Conservation (phyloP, 1,284 basidiomycete species). For the Takashimella koratensis region DNA sequence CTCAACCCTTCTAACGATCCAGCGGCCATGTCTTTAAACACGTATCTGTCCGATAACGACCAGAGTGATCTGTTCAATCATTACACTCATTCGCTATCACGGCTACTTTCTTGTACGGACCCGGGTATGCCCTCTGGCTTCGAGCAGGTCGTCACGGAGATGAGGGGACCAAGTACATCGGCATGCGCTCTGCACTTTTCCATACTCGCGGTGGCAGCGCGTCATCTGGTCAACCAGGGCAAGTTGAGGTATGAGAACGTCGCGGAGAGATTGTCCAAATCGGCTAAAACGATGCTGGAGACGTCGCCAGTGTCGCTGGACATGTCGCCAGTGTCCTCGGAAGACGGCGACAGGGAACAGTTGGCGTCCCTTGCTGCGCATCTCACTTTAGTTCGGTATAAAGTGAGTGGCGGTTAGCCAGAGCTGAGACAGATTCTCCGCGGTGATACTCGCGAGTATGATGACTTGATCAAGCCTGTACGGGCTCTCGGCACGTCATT, state of each 20-base stretch:
- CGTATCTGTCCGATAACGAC: too few species aligned
- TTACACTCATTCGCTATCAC: constrained; percentile 22
- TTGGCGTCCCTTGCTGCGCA: constrained; percentile 33
- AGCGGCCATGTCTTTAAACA: too few species aligned
- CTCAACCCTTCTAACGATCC: too few species aligned
- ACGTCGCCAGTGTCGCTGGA: constrained; percentile 1
- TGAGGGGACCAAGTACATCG: constrained; percentile 4
- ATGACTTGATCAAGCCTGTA: constrained; percentile 7
- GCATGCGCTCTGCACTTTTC: constrained; percentile 30
- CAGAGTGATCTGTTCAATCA: constrained; percentile 20
- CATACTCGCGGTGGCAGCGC: constrained; percentile 34
- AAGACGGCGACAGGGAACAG: constrained; percentile 13
- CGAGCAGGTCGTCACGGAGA: constrained; percentile 16
- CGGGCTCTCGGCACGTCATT: neutral
- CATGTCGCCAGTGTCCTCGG: neutral
- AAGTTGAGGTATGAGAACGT: constrained; percentile 30
- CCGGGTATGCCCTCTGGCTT: constrained; percentile 25
- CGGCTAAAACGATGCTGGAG: constrained; percentile 18
- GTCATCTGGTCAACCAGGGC: constrained; percentile 36
- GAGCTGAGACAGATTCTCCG: constrained; percentile 29
- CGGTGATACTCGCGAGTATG: constrained; percentile 37
- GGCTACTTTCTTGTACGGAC: constrained; percentile 26
- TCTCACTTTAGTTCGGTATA: constrained; percentile 36
- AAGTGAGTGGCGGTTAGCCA: constrained; percentile 18
- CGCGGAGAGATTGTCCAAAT: constrained; percentile 27